Conservation (phyloP, 352 stramenopile genomes). For the Plasmopara halstedii region DNA sequence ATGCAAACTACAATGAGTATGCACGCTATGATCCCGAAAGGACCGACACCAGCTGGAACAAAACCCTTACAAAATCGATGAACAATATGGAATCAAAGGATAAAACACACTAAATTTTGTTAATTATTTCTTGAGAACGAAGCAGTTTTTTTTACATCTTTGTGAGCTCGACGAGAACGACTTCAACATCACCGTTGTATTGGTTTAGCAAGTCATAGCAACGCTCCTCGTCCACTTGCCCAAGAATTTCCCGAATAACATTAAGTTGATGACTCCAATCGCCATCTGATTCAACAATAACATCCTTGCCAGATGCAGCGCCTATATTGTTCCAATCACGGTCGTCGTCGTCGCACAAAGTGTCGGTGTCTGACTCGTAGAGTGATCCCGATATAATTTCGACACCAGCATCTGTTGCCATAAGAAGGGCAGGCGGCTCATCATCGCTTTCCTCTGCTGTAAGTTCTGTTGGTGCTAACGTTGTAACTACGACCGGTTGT, state of each 20-base stretch:
- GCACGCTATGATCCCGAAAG: constrained; percentile 23
- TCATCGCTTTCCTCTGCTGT: constrained; percentile 11
- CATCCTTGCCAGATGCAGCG: constrained; percentile 14
- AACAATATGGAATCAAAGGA: constrained; percentile 1
- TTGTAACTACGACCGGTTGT: constrained; percentile 9
- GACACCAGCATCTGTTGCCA: constrained; percentile 2
- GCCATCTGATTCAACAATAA: constrained; percentile 21
- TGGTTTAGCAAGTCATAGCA: constrained; percentile 45
- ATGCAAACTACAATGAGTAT: constrained; percentile 29
- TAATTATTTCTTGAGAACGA: not conserved
- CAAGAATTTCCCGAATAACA: constrained; percentile 45
- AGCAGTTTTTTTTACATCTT: constrained; percentile 30
- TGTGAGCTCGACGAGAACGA: constrained; percentile 51
- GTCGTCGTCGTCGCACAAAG: constrained; percentile 47
- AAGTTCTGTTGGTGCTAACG: not conserved
- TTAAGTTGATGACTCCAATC: constrained; percentile 38
- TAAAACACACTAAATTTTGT: not conserved
- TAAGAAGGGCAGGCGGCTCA: constrained; percentile 10
- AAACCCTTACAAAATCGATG: constrained; percentile 18
- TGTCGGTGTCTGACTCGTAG: constrained; percentile 61
- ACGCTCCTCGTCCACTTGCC: constrained; percentile 32
- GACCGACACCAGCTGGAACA: constrained; percentile 2
- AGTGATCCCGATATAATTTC: constrained; percentile 11
- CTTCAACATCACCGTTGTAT: constrained; percentile 51
- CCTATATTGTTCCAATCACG: constrained; percentile 40